Conservation (phyloP, 2,329 filamentous ascomycete species). For the Ophiocordyceps robertsii region DNA sequence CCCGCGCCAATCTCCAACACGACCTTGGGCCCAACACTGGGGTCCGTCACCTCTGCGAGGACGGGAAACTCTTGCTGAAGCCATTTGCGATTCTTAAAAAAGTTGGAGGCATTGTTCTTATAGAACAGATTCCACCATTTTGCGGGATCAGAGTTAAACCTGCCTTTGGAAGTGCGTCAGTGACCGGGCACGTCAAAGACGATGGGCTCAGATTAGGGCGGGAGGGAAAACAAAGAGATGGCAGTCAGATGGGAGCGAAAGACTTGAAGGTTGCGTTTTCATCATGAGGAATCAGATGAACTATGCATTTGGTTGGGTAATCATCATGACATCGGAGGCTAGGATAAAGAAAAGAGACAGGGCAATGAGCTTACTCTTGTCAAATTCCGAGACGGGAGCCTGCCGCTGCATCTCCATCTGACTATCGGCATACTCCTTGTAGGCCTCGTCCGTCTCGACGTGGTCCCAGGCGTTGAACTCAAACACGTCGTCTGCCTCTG, state of each 20-base stretch:
- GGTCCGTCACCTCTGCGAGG: conserved; percentile 59
- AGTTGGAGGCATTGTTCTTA: conserved; percentile 92
- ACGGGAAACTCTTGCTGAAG: conserved; percentile 90
- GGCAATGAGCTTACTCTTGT: conserved; percentile 50
- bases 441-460: conserved; percentile 81
- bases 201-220: too few relatives aligned
- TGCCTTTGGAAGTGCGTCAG: conserved; percentile 38
- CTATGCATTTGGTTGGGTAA: conserved; percentile 47
- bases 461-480: conserved; percentile 99
- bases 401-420: conserved; percentile 79
- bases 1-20: conserved; percentile 89
- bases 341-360: conserved; percentile 1
- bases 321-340: conserved; percentile 37
- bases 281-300: conserved; percentile 61
- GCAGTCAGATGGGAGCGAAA: conserved; percentile 62
- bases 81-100: conserved; percentile 99
- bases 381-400: conserved; percentile 82
- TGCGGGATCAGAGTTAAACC: conserved; percentile 80
- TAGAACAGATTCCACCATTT: conserved; percentile 99
- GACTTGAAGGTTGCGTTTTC: conserved; percentile 39
- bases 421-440: conserved; percentile 70
- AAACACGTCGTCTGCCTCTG: conserved; percentile 79
- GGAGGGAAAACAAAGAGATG: conserved; percentile 3
- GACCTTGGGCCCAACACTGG: conserved; percentile 54
- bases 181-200: conserved; percentile 2